A percentile compares a stretch with the other conserved stretches of the same genome.
Evolutionary conservation across 331 rosid genomes (phyloP).

Genomic region (Phaseolus coccineus): DNA sequence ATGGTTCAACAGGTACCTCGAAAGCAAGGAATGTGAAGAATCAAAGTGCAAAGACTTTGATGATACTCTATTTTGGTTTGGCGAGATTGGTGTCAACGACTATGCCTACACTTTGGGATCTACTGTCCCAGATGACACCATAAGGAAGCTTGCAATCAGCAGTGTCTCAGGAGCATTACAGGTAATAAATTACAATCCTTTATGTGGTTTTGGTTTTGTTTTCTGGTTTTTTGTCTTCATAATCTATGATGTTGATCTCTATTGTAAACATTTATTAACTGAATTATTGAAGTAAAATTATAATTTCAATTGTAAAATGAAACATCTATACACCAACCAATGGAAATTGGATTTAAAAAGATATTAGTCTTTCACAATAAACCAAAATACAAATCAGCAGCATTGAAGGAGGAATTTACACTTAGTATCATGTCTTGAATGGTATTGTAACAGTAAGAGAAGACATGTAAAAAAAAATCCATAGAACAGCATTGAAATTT

Average conservation of each 20-base stretch:
- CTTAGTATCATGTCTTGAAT: too few relatives aligned
- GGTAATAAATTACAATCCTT: constrained; percentile 49
- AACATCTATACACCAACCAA: too few relatives aligned
- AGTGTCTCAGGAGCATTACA: constrained; percentile 60
- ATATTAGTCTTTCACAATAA: too few relatives aligned
- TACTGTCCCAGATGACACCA: constrained; percentile 54
- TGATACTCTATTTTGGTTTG: constrained; percentile 87
- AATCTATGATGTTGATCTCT: neutral
- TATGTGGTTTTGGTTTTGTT: neutral
- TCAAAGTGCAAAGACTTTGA: constrained; percentile 58
- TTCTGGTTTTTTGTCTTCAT: neutral
- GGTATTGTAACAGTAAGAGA: too few relatives aligned
- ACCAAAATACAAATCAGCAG: too few relatives aligned
- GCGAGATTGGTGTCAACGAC: constrained; percentile 98
- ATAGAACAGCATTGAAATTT: neutral
- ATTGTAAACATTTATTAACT: neutral
- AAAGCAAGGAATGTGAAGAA: constrained; percentile 53
- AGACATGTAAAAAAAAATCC: neutral
- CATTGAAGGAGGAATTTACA: too few relatives aligned
- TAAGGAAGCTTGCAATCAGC: constrained; percentile 62
- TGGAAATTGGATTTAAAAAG: too few relatives aligned
- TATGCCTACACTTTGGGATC: constrained; percentile 91
- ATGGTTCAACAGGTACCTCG: constrained; percentile 78
- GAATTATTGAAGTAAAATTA: neutral
- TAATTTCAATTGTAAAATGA: neutral